Percentiles rank a stretch among this genome's conserved stretches.
Evolutionary conservation across 1,139 yeast genomes (phyloP).

Genomic region (Komagataea norvegica): DNA sequence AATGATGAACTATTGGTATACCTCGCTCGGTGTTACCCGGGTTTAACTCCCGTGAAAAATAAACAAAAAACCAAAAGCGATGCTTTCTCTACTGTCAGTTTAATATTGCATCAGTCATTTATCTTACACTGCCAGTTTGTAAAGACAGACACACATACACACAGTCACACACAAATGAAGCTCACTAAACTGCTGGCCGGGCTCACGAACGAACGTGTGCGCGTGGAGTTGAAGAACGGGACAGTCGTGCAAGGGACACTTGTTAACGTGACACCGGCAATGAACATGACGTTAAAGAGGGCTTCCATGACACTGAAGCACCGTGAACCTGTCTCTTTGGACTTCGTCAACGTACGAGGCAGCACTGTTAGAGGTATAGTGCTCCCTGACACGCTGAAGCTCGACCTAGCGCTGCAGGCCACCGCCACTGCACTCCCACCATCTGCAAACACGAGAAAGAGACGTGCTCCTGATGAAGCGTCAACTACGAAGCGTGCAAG

Average conservation of each 20-base stretch:
- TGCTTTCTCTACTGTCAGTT: too few species aligned
- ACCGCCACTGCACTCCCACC: constrained; percentile 30
- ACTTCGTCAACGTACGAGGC: constrained; percentile 83
- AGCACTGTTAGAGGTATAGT: constrained; percentile 82
- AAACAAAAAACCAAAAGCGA: too few species aligned
- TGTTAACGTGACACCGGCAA: constrained; percentile 81
- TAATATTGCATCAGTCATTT: too few species aligned
- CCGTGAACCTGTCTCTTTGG: constrained; percentile 69
- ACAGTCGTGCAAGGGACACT: constrained; percentile 66
- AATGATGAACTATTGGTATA: too few species aligned
- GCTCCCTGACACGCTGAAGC: constrained; percentile 81
- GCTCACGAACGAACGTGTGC: constrained; percentile 79
- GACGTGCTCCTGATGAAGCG: constrained; percentile 30
- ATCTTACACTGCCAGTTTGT: too few species aligned
- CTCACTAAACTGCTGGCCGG: constrained; percentile 79
- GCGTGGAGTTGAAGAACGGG: constrained; percentile 91
- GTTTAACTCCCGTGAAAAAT: too few species aligned
- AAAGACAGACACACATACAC: neutral
- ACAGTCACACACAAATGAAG: constrained; percentile 39
- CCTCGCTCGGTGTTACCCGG: too few species aligned
- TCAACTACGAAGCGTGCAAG: constrained; percentile 25
- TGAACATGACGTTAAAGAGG: constrained; percentile 84
- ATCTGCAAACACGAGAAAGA: constrained; percentile 26
- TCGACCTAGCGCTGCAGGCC: constrained; percentile 70
- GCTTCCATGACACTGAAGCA: constrained; percentile 72